Evolutionary conservation across 768 basidiomycete genomes (phyloP).

Genomic region (Daedalea quercina): DNA sequence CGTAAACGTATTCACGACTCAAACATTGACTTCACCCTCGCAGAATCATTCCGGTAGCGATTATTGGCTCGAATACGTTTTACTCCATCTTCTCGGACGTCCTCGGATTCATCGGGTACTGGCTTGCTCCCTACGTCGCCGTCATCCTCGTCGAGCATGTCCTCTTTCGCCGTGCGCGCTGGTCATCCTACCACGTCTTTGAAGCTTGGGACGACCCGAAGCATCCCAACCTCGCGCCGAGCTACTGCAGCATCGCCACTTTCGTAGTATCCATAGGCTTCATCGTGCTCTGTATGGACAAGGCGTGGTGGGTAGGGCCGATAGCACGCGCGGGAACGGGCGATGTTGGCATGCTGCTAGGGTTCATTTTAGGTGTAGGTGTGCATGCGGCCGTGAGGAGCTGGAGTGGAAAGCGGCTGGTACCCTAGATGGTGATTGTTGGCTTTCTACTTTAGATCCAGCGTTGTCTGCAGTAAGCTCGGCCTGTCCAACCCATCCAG

Average conservation of each 20-base stretch:
- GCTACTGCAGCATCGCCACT: conserved; percentile 34
- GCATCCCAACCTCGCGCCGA: conserved; percentile 31
- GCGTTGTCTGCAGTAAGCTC: too few species aligned
- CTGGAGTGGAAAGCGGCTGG: not conserved
- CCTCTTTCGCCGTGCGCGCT: conserved; percentile 31
- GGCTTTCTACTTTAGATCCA: too few species aligned
- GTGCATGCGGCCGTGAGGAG: conserved; percentile 3
- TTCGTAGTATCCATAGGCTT: conserved; percentile 30
- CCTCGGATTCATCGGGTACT: conserved; percentile 40
- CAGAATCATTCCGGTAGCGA: conserved; percentile 40
- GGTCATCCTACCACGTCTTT: conserved; percentile 28
- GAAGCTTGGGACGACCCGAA: conserved; percentile 31
- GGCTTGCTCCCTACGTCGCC: conserved; percentile 30
- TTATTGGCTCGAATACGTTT: conserved; percentile 38
- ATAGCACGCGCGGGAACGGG: conserved; percentile 39
- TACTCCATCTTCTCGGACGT: conserved; percentile 39
- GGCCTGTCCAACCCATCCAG: too few species aligned
- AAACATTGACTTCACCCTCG: not conserved
- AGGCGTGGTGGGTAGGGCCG: conserved; percentile 44
- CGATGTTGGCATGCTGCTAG: conserved; percentile 36
- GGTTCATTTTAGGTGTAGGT: conserved; percentile 15
- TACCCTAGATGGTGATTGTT: too few species aligned
- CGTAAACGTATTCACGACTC: not conserved
- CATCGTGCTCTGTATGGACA: conserved; percentile 42
- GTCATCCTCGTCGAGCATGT: conserved; percentile 39